Conservation (phyloP, 1,284 basidiomycete species). For the Bjerkandera adusta region DNA sequence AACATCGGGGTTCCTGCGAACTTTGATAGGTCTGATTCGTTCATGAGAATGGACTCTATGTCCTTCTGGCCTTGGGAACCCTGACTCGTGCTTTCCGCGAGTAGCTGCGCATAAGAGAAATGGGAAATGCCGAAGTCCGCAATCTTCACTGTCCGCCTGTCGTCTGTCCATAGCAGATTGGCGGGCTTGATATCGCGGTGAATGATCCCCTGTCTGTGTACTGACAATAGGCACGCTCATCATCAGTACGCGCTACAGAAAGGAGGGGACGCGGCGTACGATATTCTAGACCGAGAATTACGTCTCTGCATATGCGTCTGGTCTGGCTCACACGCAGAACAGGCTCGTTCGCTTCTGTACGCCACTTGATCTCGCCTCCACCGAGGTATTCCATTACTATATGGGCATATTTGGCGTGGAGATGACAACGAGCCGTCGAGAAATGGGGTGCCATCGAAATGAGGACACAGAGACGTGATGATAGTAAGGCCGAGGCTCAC, state of each 20-base stretch:
- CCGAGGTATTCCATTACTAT: slow-evolving; percentile 94
- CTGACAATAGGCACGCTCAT: slow-evolving; percentile 39
- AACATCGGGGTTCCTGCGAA: slow-evolving; percentile 98
- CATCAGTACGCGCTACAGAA: slow-evolving; percentile 3
- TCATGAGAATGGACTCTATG: slow-evolving; percentile 54
- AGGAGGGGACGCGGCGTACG: slow-evolving; percentile 48
- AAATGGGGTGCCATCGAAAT: background rate
- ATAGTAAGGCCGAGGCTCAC: slow-evolving; percentile 45
- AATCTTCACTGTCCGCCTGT: slow-evolving; percentile 90
- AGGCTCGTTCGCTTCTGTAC: slow-evolving; percentile 60
- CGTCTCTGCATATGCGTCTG: slow-evolving; percentile 86
- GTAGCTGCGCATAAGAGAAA: slow-evolving; percentile 83
- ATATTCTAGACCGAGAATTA: slow-evolving; percentile 92
- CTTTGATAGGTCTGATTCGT: slow-evolving; percentile 88
- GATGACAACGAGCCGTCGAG: background rate
- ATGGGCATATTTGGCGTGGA: slow-evolving; percentile 11
- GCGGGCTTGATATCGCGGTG: slow-evolving; percentile 99
- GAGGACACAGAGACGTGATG: slow-evolving; percentile 18
- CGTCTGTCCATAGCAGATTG: slow-evolving; percentile 88
- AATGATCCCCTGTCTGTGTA: slow-evolving; percentile 97
- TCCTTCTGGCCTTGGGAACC: slow-evolving; percentile 37
- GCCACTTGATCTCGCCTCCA: slow-evolving; percentile 94
- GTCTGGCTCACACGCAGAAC: slow-evolving; percentile 82
- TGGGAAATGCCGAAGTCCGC: slow-evolving; percentile 98
- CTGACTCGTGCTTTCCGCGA: slow-evolving; percentile 40